A percentile compares a stretch with the other conserved stretches of the same genome.
These are phyloP conservation scores for Coniferiporia sulphurascens DNA, from an alignment of 1,284 basidiomycete genomes.

Conservation along the genomic window DNA sequence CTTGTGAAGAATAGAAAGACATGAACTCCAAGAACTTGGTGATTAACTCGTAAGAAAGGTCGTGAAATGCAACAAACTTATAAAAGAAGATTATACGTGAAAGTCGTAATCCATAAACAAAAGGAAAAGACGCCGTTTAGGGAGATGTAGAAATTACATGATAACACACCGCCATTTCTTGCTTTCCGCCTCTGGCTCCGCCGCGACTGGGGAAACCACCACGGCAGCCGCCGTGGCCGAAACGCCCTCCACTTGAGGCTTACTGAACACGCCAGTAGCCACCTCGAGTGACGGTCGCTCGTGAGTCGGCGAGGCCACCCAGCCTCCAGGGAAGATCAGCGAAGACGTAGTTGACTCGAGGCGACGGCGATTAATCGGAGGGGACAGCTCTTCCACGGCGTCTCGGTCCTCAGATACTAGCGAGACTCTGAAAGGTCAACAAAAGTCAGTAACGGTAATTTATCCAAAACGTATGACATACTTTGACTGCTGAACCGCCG, in stretches of 20 bases:
- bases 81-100: not conserved
- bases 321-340: constrained; percentile 13
- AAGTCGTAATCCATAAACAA: not conserved
- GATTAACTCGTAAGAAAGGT: not conserved
- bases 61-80: not conserved
- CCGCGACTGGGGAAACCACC: not conserved
- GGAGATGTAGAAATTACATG: constrained; percentile 5
- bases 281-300: constrained; percentile 16
- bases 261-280: constrained; percentile 14
- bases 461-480: not conserved
- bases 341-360: constrained; percentile 16
- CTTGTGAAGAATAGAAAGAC: not conserved
- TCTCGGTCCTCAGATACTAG: not conserved
- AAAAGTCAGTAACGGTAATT: not conserved
- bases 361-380: constrained; percentile 6
- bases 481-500: not conserved
- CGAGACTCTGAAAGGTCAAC: not conserved
- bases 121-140: not conserved
- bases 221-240: not conserved
- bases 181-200: not conserved
- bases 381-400: not conserved
- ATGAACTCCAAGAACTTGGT: not conserved
- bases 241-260: constrained; percentile 7
- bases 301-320: constrained; percentile 7
- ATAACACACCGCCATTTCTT: constrained; percentile 12